Conservation (phyloP, 2,329 filamentous ascomycete species). For the Beauveria australis region DNA sequence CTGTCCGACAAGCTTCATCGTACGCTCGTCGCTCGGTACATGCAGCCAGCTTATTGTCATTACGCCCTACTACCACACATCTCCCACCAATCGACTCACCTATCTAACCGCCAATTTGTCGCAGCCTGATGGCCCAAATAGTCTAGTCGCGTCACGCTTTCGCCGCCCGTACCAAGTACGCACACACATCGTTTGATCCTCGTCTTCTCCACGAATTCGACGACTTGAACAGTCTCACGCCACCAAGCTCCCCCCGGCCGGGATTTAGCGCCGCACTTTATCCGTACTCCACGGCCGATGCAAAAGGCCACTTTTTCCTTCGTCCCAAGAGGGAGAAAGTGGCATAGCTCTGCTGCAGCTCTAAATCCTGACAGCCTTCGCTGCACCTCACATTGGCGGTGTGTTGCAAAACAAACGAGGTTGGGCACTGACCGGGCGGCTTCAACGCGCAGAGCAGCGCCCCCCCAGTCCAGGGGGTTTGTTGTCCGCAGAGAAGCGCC, state of each 20-base stretch:
- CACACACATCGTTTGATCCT: neutral
- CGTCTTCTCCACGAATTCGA: neutral
- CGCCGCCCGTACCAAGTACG: neutral
- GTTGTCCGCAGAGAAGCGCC: neutral
- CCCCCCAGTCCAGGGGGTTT: constrained; percentile 1
- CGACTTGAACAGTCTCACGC: neutral
- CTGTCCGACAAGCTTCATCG: neutral
- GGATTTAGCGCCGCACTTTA: neutral
- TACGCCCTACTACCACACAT: too few species aligned
- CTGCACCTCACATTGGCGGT: constrained; percentile 8
- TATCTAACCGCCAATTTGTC: too few species aligned
- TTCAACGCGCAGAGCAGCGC: neutral
- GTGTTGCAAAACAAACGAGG: constrained; percentile 8
- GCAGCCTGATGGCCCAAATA: neutral
- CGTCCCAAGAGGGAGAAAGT: neutral
- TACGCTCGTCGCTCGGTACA: neutral
- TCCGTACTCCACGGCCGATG: neutral
- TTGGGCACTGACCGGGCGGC: constrained; percentile 8
- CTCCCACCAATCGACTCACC: too few species aligned
- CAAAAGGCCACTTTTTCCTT: constrained; percentile 1
- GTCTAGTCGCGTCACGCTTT: neutral
- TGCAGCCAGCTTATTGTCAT: too few species aligned
- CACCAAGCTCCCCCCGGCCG: neutral
- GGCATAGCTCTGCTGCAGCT: neutral
- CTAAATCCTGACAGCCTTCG: neutral